Base-by-base conservation (phyloP, 495 filamentous ascomycete genomes). In the Penicillium paradoxum region DNA sequence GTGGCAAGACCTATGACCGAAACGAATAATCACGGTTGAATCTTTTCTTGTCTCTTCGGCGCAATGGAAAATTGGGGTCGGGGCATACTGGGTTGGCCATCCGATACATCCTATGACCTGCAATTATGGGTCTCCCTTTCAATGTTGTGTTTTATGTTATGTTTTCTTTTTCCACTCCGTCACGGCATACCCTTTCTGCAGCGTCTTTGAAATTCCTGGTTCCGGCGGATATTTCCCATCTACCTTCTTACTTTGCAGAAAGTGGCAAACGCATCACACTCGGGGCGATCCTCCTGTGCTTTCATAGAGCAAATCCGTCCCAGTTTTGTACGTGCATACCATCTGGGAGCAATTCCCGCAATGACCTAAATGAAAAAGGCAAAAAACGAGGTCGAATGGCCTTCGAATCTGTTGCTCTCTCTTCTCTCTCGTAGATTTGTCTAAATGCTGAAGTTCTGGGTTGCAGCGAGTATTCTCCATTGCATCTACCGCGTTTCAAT, bases 21-120 rank as follows among this genome's bases (percentile, higher is more conserved):
- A 55, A 64, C 51, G 63, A 66, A 58, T 58, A 34, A 54, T 57
- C 45, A 59, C 52, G 53, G 55, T 59, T 66, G 62, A 63, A 59
- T 50, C n/a, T 43, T 59, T 60, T 63, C 40, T 62, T 62, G 60
- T 64, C 38, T 64, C 51, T 63, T 67, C 56, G 63, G 63, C 63
- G 63, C 60, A 66, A 56, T 59, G 55, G 63, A 55, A 61, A 58
- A 38, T 36, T 57, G 55, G 54, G 50, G 21, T 49, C 46, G 55
- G 56, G 60, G 63, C 60, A 66, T 61, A 46, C 45, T 56, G 60
- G 63, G 57, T 56, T 33, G 63, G 56, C 60, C 60, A 64, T 57
- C 36, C 42, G 51, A 47, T 47, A 34, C 25, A 46, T 57, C 47
- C 39, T 51, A 53, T 46, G 51, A 59, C 37, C 13, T 32, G 58